Conservation (phyloP, 305 asterid genomes). For the Fraxinus paxiana region DNA sequence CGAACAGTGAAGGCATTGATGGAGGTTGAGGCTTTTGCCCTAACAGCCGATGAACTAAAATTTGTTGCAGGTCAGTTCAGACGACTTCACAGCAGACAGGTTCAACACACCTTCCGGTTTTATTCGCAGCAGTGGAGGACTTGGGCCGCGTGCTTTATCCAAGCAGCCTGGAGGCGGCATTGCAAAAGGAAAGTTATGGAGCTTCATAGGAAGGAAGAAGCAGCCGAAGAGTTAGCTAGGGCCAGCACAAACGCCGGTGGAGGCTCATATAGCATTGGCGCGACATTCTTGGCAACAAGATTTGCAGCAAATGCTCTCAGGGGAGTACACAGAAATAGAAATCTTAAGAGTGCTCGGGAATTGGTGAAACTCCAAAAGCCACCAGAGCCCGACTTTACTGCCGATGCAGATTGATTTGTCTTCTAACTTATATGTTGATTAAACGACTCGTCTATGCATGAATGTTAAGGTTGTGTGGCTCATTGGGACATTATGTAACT, state of each 20-base stretch:
- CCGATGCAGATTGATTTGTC: conserved; percentile 65
- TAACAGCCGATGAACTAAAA: conserved; percentile 84
- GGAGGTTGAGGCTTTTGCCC: conserved; percentile 91
- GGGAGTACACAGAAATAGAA: conserved; percentile 89
- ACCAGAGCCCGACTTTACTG: conserved; percentile 94
- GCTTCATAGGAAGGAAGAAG: conserved; percentile 70
- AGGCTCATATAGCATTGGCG: conserved; percentile 74
- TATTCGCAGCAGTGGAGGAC: conserved; percentile 99
- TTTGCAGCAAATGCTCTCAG: conserved; percentile 96
- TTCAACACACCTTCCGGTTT: conserved; percentile 98
- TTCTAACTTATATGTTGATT: conserved; percentile 16
- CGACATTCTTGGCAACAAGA: conserved; percentile 76
- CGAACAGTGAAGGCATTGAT: conserved; percentile 81
- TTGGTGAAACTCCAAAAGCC: conserved; percentile 89
- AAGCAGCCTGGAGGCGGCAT: conserved; percentile 96
- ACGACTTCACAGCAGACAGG: conserved; percentile 95
- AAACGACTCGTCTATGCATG: conserved; percentile 7
- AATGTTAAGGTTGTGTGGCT: conserved; percentile 22
- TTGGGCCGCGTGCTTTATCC: conserved; percentile 97
- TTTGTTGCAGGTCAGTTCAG: conserved; percentile 96
- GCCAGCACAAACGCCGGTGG: conserved; percentile 41
- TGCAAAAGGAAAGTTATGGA: conserved; percentile 73
- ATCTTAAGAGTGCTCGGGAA: conserved; percentile 80
- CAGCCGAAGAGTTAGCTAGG: conserved; percentile 46
- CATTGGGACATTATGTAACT: not conserved